Evolutionary conservation across 768 basidiomycete species (phyloP), one percentile per base, ranked within the genome.

Genomic region (Gloeophyllum trabeum): DNA sequence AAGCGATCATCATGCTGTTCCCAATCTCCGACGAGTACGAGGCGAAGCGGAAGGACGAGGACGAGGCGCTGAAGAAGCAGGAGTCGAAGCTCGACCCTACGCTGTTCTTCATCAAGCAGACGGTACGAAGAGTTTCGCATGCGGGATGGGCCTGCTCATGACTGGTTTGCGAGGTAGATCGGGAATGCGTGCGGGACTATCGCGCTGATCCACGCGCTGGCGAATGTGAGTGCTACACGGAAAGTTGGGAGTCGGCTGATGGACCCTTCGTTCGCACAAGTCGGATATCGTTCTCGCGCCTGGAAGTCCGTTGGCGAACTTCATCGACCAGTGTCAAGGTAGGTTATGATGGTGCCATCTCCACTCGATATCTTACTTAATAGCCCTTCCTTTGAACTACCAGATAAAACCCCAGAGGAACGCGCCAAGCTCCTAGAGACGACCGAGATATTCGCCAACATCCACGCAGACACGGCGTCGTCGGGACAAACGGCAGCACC

Each of bases 91-190:
- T 86, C 3, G 78, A 87, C 50, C 70, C 74, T 4, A 76, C 75
- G 0, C 62, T 94, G 4, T 64, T 92, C 50, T 96, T 79, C 73
- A 88, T 94, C 64, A 90, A 89, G 58, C 92, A 96, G 58, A 94
- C 85, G 40, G 90, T 88, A 43, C 24, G 71, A 54, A 23, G 35
- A 2, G 12, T 36, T 58, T 13, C 55, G 52, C 19, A 42, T 60
- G 2, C 34, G 56, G 30, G 54, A 60, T 40, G 43, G 32, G 32
- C 42, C 16, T 32, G 13, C 35, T 12, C 39, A 6, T 20, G 24
- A 30, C 7, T 16, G 10, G 16, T n/a, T n/a, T n/a, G n/a, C 6
- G 22, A 14, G n/a, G 24, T 44, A 87, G 84, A 89, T 89, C 43
- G 58, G 67, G 3, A 91, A 91, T 51, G 88, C 89, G 0, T 91